Evolutionary conservation across 2,329 filamentous ascomycete genomes (phyloP), one percentile per base, ranked within the genome.

Genomic region (Monosporascus ibericus): DNA sequence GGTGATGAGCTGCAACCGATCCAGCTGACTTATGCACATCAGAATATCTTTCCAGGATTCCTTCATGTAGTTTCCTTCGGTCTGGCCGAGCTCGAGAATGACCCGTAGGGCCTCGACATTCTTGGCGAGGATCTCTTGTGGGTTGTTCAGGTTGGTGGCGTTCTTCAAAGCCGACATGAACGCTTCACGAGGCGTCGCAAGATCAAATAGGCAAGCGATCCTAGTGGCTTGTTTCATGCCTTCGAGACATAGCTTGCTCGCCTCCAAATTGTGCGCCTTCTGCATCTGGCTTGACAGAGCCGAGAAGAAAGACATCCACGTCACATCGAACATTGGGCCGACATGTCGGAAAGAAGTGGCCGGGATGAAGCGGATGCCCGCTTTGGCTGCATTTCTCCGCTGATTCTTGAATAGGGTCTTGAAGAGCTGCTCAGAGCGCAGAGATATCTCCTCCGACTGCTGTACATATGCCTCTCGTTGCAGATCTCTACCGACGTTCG

Each of bases 301-400:
- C 5, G 92, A 97, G 64, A 99, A 87, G 70, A 96, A 95, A 9
- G 92, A 96, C 92, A 97, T 99, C 94, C 94, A 99, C 0, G 91
- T 95, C 24, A 96, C 91, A 63, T 96, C 92, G 65, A 99, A 97
- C 94, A 99, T 99, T 1, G 94, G 91, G 0, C 94, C 94, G 48
- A 96, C 88, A 68, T 99, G 94, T 62, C 90, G 92, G 68, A 90
- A 92, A 0, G 92, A 97, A 1, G 90, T 94, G 3, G 94, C 94
- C 1, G 90, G 88, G 51, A 99, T 95, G 70, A 94, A 99, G 75
- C 85, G 72, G 77, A 86, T 63, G 70, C 84, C 73, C 67, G 80
- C 68, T 60, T 87, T 87, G 42, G 87, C 75, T 2, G 89, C 84
- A 54, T 89, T 94, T 63, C 85, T 86, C 48, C 89, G 85, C 69